Percentiles rank a stretch among this genome's conserved stretches.
These are phyloP conservation scores for Apiospora phragmitis DNA, from an alignment of 2,329 filamentous ascomycete genomes.

Conservation along the genomic window DNA sequence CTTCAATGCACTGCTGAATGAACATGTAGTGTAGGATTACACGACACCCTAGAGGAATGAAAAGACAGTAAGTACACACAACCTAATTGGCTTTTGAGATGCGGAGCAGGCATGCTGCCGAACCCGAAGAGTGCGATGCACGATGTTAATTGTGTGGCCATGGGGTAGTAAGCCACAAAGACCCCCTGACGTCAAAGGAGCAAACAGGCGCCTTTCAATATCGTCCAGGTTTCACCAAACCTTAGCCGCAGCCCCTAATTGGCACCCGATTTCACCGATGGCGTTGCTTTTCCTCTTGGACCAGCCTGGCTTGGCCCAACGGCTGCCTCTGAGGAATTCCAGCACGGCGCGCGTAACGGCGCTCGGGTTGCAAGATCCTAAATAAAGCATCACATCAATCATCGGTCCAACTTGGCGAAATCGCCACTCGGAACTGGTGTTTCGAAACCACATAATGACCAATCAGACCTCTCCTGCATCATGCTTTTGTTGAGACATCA, in stretches of 20 bases:
- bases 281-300: background rate
- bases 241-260: slow-evolving; percentile 3
- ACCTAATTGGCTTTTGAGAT: background rate
- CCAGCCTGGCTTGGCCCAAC: background rate
- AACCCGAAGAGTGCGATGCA: background rate
- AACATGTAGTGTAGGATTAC: background rate
- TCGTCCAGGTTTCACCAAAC: background rate
- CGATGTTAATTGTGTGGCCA: background rate
- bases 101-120: background rate
- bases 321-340: background rate
- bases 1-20: background rate
- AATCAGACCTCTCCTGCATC: background rate
- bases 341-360: background rate
- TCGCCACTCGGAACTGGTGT: background rate
- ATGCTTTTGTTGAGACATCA: background rate
- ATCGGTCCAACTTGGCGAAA: background rate
- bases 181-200: background rate
- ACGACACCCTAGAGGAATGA: background rate
- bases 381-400: background rate
- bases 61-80: background rate
- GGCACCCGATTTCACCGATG: background rate
- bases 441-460: background rate
- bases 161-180: background rate
- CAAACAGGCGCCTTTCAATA: background rate
- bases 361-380: background rate